These are phyloP conservation scores for Pholiota microspora DNA, from an alignment of 768 basidiomycete genomes.

Conservation along the genomic window DNA sequence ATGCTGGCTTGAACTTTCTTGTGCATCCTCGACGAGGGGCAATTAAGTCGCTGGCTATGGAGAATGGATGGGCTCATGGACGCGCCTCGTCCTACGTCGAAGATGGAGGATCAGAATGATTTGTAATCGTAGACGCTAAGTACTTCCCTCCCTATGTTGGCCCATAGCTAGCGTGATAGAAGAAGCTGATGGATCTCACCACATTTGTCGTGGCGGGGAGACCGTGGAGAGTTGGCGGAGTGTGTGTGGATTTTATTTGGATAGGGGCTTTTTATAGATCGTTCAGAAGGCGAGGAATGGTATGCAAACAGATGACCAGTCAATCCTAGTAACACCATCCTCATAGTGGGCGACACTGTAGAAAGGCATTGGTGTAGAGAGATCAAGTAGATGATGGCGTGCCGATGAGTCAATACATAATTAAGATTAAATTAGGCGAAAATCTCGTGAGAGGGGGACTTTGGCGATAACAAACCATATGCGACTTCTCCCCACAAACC, in stretches of 20 bases:
- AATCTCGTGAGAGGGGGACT: conserved; percentile 4
- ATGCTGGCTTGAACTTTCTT: not conserved
- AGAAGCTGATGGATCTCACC: not conserved
- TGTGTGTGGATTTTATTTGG: not conserved
- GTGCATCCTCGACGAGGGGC: not conserved
- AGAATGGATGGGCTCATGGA: too few species aligned
- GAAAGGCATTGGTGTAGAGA: too few species aligned
- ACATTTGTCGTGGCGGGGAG: not conserved
- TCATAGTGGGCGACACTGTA: too few species aligned
- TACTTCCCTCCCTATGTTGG: too few species aligned
- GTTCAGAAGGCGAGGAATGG: too few species aligned
- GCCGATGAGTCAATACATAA: not conserved
- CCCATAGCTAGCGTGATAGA: not conserved
- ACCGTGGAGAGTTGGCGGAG: not conserved
- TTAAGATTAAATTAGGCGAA: not conserved
- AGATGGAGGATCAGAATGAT: too few species aligned
- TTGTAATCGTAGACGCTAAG: too few species aligned
- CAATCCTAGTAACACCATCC: not conserved
- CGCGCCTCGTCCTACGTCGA: too few species aligned
- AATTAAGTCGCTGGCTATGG: too few species aligned
- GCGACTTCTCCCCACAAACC: not conserved
- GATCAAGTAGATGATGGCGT: too few species aligned
- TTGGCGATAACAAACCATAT: conserved; percentile 3
- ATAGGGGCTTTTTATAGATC: not conserved
- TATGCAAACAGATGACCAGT: too few species aligned